These are phyloP conservation scores for Nepenthes gracilis DNA, from an alignment of 148 eudicot genomes.

Conservation along the genomic window DNA sequence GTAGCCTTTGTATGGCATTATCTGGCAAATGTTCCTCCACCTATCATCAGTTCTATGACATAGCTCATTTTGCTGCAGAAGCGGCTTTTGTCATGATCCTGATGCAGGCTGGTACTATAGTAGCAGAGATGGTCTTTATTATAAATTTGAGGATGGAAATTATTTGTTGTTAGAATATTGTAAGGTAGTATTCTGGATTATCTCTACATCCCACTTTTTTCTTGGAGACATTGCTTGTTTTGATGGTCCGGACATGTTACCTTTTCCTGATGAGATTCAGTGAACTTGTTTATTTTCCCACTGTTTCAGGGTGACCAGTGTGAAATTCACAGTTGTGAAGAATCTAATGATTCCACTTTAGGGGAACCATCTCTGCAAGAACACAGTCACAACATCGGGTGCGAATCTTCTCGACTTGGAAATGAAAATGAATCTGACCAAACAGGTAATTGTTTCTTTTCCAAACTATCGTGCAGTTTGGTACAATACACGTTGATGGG, in stretches of 20 bases:
- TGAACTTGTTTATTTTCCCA: background rate
- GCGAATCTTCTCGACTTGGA: background rate
- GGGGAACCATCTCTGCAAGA: background rate
- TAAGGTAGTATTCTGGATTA: constrained; percentile 27
- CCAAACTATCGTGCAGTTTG: no score
- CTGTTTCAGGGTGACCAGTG: constrained; percentile 23
- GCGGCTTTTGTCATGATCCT: constrained; percentile 93
- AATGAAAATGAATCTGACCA: constrained; percentile 6
- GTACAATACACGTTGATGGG: no score
- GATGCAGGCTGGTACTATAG: constrained; percentile 89
- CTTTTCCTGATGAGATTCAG: background rate
- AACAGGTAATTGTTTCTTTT: constrained; percentile 2
- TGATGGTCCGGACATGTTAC: background rate
- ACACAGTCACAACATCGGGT: background rate
- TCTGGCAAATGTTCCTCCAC: background rate
- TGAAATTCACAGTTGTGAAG: constrained; percentile 10
- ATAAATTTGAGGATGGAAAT: constrained; percentile 83
- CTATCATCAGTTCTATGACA: background rate
- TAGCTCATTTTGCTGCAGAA: constrained; percentile 42
- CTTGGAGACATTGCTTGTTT: no score
- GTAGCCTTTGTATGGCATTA: no score
- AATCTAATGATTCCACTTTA: background rate
- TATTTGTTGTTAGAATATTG: constrained; percentile 51
- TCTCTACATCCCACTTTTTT: background rate
- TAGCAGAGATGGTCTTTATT: constrained; percentile 70